Base-by-base conservation (phyloP, 495 filamentous ascomycete species). In the Tuber brumale region DNA sequence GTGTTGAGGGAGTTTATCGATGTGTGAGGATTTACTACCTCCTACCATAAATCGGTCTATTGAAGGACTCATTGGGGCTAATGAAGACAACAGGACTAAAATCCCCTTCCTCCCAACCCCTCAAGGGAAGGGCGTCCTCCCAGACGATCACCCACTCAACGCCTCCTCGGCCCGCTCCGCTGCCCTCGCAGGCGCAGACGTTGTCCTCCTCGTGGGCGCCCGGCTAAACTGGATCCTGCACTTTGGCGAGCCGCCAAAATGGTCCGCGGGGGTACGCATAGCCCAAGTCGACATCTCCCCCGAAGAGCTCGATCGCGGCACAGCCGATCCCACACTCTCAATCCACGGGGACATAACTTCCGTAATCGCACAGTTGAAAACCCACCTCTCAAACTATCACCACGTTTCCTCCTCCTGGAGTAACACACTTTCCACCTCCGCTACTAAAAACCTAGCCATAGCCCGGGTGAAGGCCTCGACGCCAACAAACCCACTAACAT, bases 151-250 rank as follows among this genome's bases (percentile, higher is more conserved):
- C 77, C 84, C 86, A 0, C 84, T 85, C 48, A 90, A 91, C 79
- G 82, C 83, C 14, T 87, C 89, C 27, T 87, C 88, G 57, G 88
- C 89, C 5, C 86, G 89, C 70, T 90, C 88, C 51, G 84, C 87
- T 8, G 89, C 89, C 0, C 83, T 91, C 7, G 86, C 86, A 77
- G 80, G 86, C 41, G 87, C 89, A 8, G 89, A 91, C 76, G 87
- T 91, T 6, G 88, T 90, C 61, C 83, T 90, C 21, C 81, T 91
- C 39, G 85, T 90, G 23, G 89, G 89, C 1, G 89, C 89, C 5
- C 86, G 89, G 19, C 83, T 91, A 43, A 91, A 91, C 76, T 91
- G 89, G 89, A 91, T 91, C 70, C 83, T 91, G 0, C 89, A 90
- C 76, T 91, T 88, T 76, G 89, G 89, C 19, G 85, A 88, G 57